phyloP scores from a whole-genome alignment of 495 filamentous ascomycete genomes.

The Talaromyces nanjingensis region DNA sequence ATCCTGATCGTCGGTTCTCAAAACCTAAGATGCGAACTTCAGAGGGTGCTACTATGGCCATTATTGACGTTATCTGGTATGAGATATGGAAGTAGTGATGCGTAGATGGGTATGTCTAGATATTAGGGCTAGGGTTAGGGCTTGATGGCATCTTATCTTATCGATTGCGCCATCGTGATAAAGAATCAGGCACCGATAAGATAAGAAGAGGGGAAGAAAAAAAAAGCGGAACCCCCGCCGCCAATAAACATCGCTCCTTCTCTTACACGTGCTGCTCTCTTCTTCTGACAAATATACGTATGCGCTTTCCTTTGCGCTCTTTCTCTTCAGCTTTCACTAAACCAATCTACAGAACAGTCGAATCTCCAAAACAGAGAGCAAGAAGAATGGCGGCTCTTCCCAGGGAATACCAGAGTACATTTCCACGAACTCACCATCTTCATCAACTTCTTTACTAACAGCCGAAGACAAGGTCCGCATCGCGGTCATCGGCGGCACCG shows the following conservation, averaged over 20 bases:
- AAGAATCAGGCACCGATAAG: neutral
- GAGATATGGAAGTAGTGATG: no score
- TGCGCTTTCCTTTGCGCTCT: neutral
- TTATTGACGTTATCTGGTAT: no score
- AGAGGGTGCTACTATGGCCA: no score
- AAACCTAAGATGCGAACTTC: no score
- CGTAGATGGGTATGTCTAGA: no score
- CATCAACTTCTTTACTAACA: conserved; percentile 9
- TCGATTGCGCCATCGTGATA: neutral
- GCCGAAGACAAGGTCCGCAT: conserved; percentile 69
- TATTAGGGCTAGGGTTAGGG: neutral
- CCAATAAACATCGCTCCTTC: neutral
- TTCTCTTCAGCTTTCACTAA: conserved; percentile 15
- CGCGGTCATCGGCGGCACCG: conserved; percentile 95
- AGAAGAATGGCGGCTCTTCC: conserved; percentile 50
- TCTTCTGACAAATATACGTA: no score
- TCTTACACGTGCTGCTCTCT: neutral
- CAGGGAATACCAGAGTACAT: conserved; percentile 46
- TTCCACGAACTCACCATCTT: neutral
- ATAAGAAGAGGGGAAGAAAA: neutral
- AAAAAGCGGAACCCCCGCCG: neutral
- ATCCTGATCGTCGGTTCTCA: no score
- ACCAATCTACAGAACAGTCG: conserved; percentile 28
- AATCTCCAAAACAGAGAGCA: conserved; percentile 29
- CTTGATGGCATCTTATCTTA: neutral